Evolutionary conservation across 805 yeast species (phyloP), one percentile per base, ranked within the genome.

Genomic region (Starmerella scarabaei): DNA sequence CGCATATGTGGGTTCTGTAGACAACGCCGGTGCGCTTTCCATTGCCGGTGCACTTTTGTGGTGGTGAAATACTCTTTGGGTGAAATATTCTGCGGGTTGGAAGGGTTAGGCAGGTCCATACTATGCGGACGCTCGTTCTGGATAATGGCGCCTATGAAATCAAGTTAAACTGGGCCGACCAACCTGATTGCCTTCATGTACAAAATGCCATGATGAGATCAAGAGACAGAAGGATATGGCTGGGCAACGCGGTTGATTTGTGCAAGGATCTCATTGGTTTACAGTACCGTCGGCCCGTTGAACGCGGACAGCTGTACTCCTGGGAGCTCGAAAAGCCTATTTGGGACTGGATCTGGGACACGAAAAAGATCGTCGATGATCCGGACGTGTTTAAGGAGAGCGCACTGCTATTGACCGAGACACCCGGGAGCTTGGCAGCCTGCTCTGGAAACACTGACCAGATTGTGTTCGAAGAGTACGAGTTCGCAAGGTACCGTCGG

Each of bases 381-480:
- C 32, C 18, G 12, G 67, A 66, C 2, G 61, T 66, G 48, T 62
- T 64, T 30, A 60, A 65, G 2, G 77, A 72, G 1, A 62, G 72
- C 2, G 74, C 79, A 41, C 63, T 91, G 31, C 66, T 85, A 0
- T 66, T 82, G 36, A 76, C 86, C 2, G 96, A 91, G 53, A 66
- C 83, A 4, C 88, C 93, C 19, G 75, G 79, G 54, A 80, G 84
- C 37, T 62, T 88, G 24, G 91, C 94, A 2, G 78, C 75, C 38
- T 66, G 88, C 24, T 80, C 93, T 28, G 75, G 75, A 50, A 80
- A 80, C 57, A 79, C 83, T 14, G 97, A 91, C 57, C 94, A 85
- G 60, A 80, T 91, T 0, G 71, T 91, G 0, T 88, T 93, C 62
- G 99, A 91, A 58, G 97, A 91, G 54, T 91, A 78, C 54, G 93